Percentiles rank a stretch among this genome's conserved stretches.
Evolutionary conservation across 2,329 filamentous ascomycete species (phyloP).

Genomic region (Zymoseptoria passerinii): DNA sequence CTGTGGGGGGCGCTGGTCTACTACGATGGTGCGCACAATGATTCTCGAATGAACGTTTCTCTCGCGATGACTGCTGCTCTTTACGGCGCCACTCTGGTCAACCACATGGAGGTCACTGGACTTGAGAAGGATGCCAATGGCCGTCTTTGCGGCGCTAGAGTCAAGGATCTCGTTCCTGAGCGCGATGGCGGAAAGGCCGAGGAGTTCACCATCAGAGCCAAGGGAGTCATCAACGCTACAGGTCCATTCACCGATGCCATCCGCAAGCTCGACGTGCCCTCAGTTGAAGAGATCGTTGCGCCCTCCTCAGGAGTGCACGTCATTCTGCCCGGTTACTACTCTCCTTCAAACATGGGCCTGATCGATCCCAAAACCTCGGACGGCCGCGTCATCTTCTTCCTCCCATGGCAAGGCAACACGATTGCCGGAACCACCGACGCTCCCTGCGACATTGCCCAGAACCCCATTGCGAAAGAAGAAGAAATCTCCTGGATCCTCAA

Average conservation of each 20-base stretch:
- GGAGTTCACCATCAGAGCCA: slow-evolving; percentile 65
- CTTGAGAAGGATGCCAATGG: slow-evolving; percentile 68
- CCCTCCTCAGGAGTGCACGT: slow-evolving; percentile 81
- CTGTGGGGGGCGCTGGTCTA: slow-evolving; percentile 78
- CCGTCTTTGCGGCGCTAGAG: slow-evolving; percentile 62
- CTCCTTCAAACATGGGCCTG: slow-evolving; percentile 75
- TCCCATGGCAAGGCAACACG: slow-evolving; percentile 88
- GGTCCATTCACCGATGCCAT: slow-evolving; percentile 82
- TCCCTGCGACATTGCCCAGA: slow-evolving; percentile 60
- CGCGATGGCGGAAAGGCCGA: slow-evolving; percentile 53
- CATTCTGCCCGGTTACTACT: slow-evolving; percentile 79
- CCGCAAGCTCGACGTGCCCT: slow-evolving; percentile 71
- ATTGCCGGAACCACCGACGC: slow-evolving; percentile 84
- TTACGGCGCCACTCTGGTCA: slow-evolving; percentile 74
- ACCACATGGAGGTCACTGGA: slow-evolving; percentile 71
- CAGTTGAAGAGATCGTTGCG: slow-evolving; percentile 68
- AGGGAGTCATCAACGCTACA: slow-evolving; percentile 80
- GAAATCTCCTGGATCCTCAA: slow-evolving; percentile 83
- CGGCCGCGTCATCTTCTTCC: slow-evolving; percentile 84
- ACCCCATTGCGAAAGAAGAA: slow-evolving; percentile 70
- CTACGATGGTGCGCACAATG: slow-evolving; percentile 87
- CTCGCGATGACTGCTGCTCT: slow-evolving; percentile 82
- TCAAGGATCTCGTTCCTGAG: slow-evolving; percentile 62
- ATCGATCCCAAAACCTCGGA: slow-evolving; percentile 82
- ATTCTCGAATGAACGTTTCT: slow-evolving; percentile 86